Evolutionary conservation across 208 protist species (phyloP).

Genomic region (Acanthamoeba sp.): DNA sequence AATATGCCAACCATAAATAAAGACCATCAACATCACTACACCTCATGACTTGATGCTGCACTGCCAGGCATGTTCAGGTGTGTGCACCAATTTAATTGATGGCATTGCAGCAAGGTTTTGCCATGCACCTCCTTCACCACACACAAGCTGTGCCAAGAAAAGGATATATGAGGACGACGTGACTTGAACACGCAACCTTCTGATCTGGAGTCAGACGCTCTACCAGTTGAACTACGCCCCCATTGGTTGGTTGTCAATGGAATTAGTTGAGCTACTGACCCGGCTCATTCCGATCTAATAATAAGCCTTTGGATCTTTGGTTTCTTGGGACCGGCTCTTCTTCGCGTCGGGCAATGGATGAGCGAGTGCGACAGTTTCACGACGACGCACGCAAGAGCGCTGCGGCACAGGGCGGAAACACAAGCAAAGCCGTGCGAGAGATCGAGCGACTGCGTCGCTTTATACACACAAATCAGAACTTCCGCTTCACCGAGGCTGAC

Average conservation of each 20-base stretch:
- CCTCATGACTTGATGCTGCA: no score
- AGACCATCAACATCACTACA: no score
- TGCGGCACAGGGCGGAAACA: neutral
- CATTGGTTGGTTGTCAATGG: neutral
- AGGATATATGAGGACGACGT: constrained; percentile 59
- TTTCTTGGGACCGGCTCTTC: no score
- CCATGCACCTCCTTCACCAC: no score
- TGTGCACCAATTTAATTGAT: no score
- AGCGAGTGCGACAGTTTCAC: neutral
- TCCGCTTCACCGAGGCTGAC: neutral
- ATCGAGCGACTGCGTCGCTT: neutral
- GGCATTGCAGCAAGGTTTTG: no score
- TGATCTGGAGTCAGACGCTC: constrained; percentile 76
- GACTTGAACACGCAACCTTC: constrained; percentile 76
- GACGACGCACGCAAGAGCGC: neutral
- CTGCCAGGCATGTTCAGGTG: no score
- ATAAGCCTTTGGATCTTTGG: no score
- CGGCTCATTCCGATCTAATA: no score
- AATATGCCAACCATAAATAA: no score
- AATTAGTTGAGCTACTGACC: no score
- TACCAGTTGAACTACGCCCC: constrained; percentile 74
- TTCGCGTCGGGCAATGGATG: neutral
- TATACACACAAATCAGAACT: constrained; percentile 5
- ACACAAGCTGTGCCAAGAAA: no score
- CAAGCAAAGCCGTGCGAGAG: neutral